A percentile compares a stretch with the other conserved stretches of the same genome.
These are phyloP conservation scores for Wickerhamiella azymoides DNA, from an alignment of 805 yeast species.

Conservation along the genomic window DNA sequence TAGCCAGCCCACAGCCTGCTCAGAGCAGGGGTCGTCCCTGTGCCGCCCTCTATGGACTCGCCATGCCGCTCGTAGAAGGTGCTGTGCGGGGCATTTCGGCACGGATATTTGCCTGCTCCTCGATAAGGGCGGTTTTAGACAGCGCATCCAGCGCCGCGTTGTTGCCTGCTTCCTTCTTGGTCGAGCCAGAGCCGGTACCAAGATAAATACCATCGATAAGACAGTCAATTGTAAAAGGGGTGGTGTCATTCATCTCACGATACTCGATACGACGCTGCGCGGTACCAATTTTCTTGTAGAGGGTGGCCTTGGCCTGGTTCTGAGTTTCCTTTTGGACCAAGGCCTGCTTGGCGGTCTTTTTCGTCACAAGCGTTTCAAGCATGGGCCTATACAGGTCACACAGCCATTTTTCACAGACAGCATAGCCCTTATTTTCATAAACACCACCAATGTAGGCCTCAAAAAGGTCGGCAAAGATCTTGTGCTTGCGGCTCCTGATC, in stretches of 20 bases:
- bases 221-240: slow-evolving; percentile 1
- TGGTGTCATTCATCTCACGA: neutral
- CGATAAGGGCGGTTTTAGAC: neutral
- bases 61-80: neutral
- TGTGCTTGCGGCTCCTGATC: slow-evolving; percentile 20
- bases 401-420: slow-evolving; percentile 24
- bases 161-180: slow-evolving; percentile 7
- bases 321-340: neutral
- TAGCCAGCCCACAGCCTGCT: too few relatives aligned
- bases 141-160: slow-evolving; percentile 6
- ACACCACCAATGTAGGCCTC: slow-evolving; percentile 92
- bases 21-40: too few relatives aligned
- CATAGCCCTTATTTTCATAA: slow-evolving; percentile 21
- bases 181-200: neutral
- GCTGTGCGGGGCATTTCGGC: neutral
- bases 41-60: neutral
- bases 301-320: neutral
- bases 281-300: slow-evolving; percentile 5
- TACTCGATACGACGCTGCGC: neutral
- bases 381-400: slow-evolving; percentile 22
- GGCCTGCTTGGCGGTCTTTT: neutral
- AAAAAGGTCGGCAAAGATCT: slow-evolving; percentile 74
- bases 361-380: neutral
- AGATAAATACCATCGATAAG: neutral
- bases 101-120: slow-evolving; percentile 3